Conservation (phyloP, 768 basidiomycete genomes). For the Amyloporia xantha region DNA sequence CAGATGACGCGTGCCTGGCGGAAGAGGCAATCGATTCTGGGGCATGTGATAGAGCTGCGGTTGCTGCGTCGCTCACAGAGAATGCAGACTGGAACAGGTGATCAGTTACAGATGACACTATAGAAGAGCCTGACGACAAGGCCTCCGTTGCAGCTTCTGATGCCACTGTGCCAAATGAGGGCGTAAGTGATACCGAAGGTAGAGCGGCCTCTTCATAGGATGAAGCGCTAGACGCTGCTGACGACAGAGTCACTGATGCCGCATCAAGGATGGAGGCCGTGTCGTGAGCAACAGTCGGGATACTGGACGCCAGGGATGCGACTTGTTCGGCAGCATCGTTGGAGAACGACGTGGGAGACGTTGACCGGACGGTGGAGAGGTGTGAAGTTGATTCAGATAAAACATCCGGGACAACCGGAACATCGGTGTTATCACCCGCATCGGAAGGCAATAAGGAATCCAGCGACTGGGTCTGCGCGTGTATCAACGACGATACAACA, state of each 20-base stretch:
- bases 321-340: slow-evolving; percentile 15
- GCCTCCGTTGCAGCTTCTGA: slow-evolving; percentile 11
- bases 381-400: slow-evolving; percentile 5
- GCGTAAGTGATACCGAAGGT: neutral
- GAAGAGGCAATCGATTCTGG: slow-evolving; percentile 11
- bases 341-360: slow-evolving; percentile 7
- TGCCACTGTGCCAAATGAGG: neutral
- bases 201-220: slow-evolving; percentile 5
- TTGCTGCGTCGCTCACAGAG: too few relatives aligned
- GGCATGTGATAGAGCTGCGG: slow-evolving; percentile 8
- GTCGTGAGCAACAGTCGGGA: too few relatives aligned
- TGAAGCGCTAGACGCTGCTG: neutral
- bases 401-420: slow-evolving; percentile 4
- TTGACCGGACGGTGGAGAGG: slow-evolving; percentile 6
- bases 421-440: neutral
- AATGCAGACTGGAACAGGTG: slow-evolving; percentile 5
- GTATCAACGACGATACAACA: slow-evolving; percentile 11
- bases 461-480: slow-evolving; percentile 1
- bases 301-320: too few relatives aligned
- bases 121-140: slow-evolving; percentile 6
- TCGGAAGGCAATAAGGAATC: neutral
- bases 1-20: slow-evolving; percentile 10
- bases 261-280: slow-evolving; percentile 8
- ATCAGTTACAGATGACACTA: slow-evolving; percentile 1
- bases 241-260: slow-evolving; percentile 6